Base-by-base conservation (phyloP, 768 basidiomycete genomes). In the Tylopilus vinaceipallidus region DNA sequence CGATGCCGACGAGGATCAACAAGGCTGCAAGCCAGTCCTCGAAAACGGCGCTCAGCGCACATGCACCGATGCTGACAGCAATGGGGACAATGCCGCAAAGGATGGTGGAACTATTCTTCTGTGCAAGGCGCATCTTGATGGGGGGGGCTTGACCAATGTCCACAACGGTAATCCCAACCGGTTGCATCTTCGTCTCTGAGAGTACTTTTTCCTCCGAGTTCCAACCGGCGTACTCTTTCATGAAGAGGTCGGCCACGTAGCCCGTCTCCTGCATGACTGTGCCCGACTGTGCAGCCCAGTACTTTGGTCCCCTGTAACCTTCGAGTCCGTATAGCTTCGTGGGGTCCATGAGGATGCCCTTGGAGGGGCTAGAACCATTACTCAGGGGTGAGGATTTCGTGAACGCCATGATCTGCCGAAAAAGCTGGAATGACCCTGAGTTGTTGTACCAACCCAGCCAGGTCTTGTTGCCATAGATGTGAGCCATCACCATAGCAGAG, bases 281-380 rank as follows among this genome's bases (percentile, higher is more conserved):
- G 64, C 65, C 86, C 76, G 40, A 91, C 68, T 22, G 82, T 57
- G 89, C 83, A 0, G 86, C 81, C 52, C 89, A 81, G 66, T 79
- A 92, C 60, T 88, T 91, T 40, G 88, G 88, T 1, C 68, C 68
- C 11, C 42, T 51, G 39, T 22, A 41, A 4, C 47, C 29, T 19
- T 52, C 56, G 20, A 52, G 10, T 17, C 52, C 57, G 7, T 68
- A 53, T 13, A 65, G 20, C 1, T 41, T 12, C 2, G 54, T 53
- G 12, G 65, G 64, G 10, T 69, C 58, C 6, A 40, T 41, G 14
- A 58, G 42, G 23, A 55, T 37, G 14, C 50, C 54, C n/a, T 53
- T n/a, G n/a, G n/a, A 49, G 40, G 53, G 54, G 16, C 55, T 14
- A 11, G 26, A 53, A 32, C 26, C 23, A 38, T 13, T n/a, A 17